Conservation (phyloP, 345 rosid genomes). For the Euphorbia pulcherrima region DNA sequence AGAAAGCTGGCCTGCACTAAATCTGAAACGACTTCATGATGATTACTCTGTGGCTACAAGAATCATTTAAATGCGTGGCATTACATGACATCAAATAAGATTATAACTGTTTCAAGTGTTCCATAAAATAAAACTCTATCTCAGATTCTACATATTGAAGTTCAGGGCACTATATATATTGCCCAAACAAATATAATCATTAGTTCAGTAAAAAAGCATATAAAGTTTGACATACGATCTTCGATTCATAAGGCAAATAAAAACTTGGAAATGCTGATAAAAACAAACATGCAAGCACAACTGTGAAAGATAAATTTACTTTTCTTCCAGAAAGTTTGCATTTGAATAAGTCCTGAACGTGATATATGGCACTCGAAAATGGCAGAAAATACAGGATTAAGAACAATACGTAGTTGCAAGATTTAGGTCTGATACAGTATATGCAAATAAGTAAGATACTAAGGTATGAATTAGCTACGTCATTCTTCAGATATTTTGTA, state of each 20-base stretch:
- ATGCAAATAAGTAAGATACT: neutral
- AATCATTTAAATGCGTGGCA: slow-evolving; percentile 19
- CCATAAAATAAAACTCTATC: slow-evolving; percentile 4
- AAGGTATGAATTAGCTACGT: neutral
- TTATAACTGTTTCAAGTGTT: neutral
- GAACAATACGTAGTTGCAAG: neutral
- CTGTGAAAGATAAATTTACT: no score
- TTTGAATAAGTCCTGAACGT: neutral
- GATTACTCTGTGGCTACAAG: slow-evolving; percentile 84
- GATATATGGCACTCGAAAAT: neutral
- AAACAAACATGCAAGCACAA: neutral
- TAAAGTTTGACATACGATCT: neutral
- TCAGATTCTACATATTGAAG: neutral
- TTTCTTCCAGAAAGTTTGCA: neutral
- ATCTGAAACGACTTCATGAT: slow-evolving; percentile 92
- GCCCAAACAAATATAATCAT: neutral
- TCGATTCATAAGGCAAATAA: neutral
- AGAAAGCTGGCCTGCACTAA: slow-evolving; percentile 93
- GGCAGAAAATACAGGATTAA: neutral
- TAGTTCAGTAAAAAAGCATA: neutral
- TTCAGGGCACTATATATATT: neutral
- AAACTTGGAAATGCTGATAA: neutral
- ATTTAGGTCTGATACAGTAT: neutral
- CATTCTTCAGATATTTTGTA: neutral
- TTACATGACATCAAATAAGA: neutral